Base-by-base conservation (phyloP, 2,329 filamentous ascomycete genomes). In the Sclerotiophoma versabilis region DNA sequence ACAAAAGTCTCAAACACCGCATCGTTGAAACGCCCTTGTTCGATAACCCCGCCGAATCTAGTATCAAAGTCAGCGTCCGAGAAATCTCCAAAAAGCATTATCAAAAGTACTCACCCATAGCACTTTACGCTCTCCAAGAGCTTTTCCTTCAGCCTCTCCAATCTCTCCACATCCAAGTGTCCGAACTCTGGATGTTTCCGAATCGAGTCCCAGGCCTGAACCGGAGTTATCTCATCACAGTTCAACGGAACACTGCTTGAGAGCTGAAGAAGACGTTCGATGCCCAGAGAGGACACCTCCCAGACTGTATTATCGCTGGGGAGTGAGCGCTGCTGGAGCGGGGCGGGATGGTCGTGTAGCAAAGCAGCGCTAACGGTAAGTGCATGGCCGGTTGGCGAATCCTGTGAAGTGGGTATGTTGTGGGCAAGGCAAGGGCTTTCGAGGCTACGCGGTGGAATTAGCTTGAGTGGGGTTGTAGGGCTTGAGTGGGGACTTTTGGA, bases 171-270 rank as follows among this genome's bases (percentile, higher is more conserved):
- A 9, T 37, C 34, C 17, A 37, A 12, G 4, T 7, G 12, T 11
- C 11, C 22, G 19, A 26, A 39, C 6, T 39, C 4, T n/a, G 14
- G 22, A 27, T 39, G 69, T 15, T 52, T 38, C 11, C 63, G 61
- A 8, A 77, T 64, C n/a, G 59, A 54, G 38, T 73, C 65, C 74
- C 74, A 76, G 7, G 70, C 73, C 48, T 77, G 74, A 1, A 76
- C 67, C 0, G 75, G 74, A 2, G 74, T 77, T 2, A 76, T 45
- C 27, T 75, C 71, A 12, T 45, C 45, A 12, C 67, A 65, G 6
- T 54, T 48, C 4, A 65, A 61, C 26, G 49, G 64, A 34, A 62
- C 14, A 12, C 17, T 12, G 11, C 1, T 22, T 6, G 34, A 37
- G 4, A 37, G 20, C 20, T 37, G 12, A n/a, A 37, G 34, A 7